Conservation (phyloP, 768 basidiomycete species). For the Lactarius evosmus region DNA sequence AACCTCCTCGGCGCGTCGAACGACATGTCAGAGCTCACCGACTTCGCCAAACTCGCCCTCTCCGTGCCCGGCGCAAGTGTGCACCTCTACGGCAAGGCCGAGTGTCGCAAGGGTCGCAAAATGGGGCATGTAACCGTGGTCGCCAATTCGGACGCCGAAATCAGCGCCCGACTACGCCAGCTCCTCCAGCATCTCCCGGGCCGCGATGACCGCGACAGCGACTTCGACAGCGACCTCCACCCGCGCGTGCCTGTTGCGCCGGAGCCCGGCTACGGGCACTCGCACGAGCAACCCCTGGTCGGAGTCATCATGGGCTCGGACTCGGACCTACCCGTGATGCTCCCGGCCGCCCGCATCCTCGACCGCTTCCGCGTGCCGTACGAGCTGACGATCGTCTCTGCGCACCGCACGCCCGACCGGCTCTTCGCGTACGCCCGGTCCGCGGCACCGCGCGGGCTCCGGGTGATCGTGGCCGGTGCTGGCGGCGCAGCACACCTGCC, state of each 20-base stretch:
- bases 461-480: constrained; percentile 88
- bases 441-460: constrained; percentile 62
- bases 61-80: constrained; percentile 69
- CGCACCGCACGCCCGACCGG: constrained; percentile 90
- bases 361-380: constrained; percentile 82
- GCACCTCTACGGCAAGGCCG: constrained; percentile 94
- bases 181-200: constrained; percentile 67
- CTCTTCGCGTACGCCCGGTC: constrained; percentile 78
- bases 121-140: constrained; percentile 97
- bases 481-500: constrained; percentile 99
- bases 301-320: constrained; percentile 98
- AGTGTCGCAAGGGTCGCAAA: constrained; percentile 86
- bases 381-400: constrained; percentile 94
- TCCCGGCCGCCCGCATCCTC: constrained; percentile 81
- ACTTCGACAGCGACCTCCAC: constrained; percentile 45
- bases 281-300: constrained; percentile 72
- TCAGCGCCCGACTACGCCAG: constrained; percentile 64
- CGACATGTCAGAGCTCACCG: constrained; percentile 55
- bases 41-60: constrained; percentile 58
- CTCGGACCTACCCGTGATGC: constrained; percentile 93
- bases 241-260: constrained; percentile 49
- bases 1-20: constrained; percentile 88
- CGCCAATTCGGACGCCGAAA: constrained; percentile 73
- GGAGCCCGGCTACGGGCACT: constrained; percentile 47
- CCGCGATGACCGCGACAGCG: constrained; percentile 32